Evolutionary conservation across 2,329 filamentous ascomycete species (phyloP).

Genomic region (Trichoderma arundinaceum): DNA sequence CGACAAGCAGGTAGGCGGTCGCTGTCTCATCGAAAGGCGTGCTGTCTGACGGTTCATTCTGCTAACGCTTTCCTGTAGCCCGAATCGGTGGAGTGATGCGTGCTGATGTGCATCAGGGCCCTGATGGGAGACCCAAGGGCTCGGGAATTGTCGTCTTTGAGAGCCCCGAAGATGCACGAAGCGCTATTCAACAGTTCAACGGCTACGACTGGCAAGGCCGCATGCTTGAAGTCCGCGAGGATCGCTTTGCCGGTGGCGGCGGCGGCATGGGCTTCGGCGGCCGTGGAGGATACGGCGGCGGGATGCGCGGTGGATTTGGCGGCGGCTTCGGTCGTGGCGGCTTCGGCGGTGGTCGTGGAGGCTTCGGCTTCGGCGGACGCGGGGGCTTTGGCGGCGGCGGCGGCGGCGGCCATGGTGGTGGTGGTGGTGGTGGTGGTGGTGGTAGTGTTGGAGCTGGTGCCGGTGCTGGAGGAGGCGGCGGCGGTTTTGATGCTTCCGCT

Average conservation of each 20-base stretch:
- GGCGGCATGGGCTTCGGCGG: conserved; percentile 62
- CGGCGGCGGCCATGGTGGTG: conserved; percentile 46
- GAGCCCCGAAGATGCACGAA: conserved; percentile 89
- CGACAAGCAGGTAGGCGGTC: conserved; percentile 85
- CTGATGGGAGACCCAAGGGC: conserved; percentile 92
- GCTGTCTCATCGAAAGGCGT: background rate
- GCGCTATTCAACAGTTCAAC: conserved; percentile 96
- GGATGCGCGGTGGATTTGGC: conserved; percentile 61
- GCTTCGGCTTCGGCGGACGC: conserved; percentile 58
- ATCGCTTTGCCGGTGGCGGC: conserved; percentile 77
- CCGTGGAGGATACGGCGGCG: conserved; percentile 64
- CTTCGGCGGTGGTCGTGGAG: conserved; percentile 57
- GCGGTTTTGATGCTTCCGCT: conserved; percentile 56
- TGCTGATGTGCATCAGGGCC: conserved; percentile 91
- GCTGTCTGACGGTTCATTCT: background rate
- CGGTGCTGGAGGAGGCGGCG: conserved; percentile 51
- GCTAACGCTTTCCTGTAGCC: conserved; percentile 40
- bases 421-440: conserved; percentile 56
- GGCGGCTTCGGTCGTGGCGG: conserved; percentile 53
- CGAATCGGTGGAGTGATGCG: conserved; percentile 82
- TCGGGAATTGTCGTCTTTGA: conserved; percentile 98
- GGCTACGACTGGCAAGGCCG: conserved; percentile 99
- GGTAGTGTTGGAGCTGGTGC: conserved; percentile 42
- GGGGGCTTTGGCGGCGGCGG: conserved; percentile 55
- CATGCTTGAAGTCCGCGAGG: conserved; percentile 90